Evolutionary conservation across 2,329 filamentous ascomycete species (phyloP).

Genomic region (Raffaelea deltoideospora): DNA sequence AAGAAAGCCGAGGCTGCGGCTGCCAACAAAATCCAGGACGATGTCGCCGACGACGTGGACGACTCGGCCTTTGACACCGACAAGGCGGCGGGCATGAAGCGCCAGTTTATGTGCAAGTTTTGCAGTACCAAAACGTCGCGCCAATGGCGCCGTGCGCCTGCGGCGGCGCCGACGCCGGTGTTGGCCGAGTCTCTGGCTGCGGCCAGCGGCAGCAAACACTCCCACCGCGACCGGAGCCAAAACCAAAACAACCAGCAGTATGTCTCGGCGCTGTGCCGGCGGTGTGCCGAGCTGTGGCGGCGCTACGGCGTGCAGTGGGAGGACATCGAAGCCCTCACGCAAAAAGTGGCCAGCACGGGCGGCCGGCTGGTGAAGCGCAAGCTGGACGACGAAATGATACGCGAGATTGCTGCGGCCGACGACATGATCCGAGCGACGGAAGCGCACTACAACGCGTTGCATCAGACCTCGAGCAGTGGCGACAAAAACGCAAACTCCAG

Average conservation of each 20-base stretch:
- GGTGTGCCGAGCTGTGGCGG: slow-evolving; percentile 87
- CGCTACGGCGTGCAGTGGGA: slow-evolving; percentile 95
- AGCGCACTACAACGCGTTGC: slow-evolving; percentile 9
- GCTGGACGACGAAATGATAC: slow-evolving; percentile 79
- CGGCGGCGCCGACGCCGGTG: slow-evolving; percentile 29
- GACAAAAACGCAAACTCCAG: not conserved
- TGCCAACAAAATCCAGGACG: slow-evolving; percentile 63
- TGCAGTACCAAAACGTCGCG: slow-evolving; percentile 66
- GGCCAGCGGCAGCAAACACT: slow-evolving; percentile 45
- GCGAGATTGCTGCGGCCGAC: slow-evolving; percentile 52
- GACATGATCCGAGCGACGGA: slow-evolving; percentile 36
- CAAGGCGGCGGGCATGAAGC: slow-evolving; percentile 67
- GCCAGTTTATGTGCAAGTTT: slow-evolving; percentile 86
- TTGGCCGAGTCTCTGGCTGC: slow-evolving; percentile 43
- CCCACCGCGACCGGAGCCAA: slow-evolving; percentile 61
- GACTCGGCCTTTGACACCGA: slow-evolving; percentile 90
- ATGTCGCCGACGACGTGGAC: slow-evolving; percentile 81
- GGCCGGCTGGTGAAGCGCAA: slow-evolving; percentile 75
- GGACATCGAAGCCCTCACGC: slow-evolving; percentile 77
- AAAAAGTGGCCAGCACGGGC: slow-evolving; percentile 68
- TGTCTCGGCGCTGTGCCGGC: slow-evolving; percentile 71
- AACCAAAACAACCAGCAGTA: slow-evolving; percentile 29
- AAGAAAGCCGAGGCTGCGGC: slow-evolving; percentile 55
- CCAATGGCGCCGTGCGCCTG: slow-evolving; percentile 85
- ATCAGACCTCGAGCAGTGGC: slow-evolving; percentile 11